phyloP scores from a whole-genome alignment of 108 stramenopile species.

The Cyclotella sp. region DNA sequence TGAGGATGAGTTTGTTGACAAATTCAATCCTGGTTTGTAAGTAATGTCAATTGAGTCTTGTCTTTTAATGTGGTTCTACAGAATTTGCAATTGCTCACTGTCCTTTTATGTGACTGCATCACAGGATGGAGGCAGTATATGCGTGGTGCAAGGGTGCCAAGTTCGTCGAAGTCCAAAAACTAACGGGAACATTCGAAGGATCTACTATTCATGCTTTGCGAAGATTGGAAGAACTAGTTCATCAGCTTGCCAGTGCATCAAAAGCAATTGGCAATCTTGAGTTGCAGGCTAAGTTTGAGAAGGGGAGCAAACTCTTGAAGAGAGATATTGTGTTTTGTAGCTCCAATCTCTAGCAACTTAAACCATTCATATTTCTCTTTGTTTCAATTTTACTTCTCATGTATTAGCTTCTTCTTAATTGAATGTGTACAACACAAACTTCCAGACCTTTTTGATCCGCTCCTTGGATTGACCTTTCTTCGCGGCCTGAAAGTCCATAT shows the following conservation, averaged over 20 bases:
- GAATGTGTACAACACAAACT: no score
- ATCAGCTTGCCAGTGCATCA: slow-evolving; percentile 93
- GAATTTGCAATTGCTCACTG: not conserved
- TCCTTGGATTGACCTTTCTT: not conserved
- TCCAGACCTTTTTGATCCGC: no score
- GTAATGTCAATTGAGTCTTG: slow-evolving; percentile 33
- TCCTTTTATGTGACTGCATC: not conserved
- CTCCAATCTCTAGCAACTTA: slow-evolving; percentile 78
- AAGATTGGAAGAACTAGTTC: slow-evolving; percentile 96
- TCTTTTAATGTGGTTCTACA: not conserved
- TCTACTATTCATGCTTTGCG: slow-evolving; percentile 96
- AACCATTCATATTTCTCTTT: no score
- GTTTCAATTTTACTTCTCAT: no score
- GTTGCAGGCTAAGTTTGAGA: slow-evolving; percentile 93
- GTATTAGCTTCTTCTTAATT: no score
- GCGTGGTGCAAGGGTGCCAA: slow-evolving; percentile 97
- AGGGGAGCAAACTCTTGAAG: slow-evolving; percentile 92
- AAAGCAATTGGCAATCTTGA: slow-evolving; percentile 95
- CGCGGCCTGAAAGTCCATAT: slow-evolving; percentile 36
- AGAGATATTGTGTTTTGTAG: slow-evolving; percentile 99
- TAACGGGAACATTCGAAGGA: slow-evolving; percentile 97
- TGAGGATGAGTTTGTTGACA: slow-evolving; percentile 88
- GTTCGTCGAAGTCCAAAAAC: slow-evolving; percentile 95
- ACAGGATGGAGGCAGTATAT: slow-evolving; percentile 96
- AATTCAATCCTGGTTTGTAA: slow-evolving; percentile 93